Conservation (phyloP, 1,139 yeast genomes). For the Kodamaea alishanica region DNA sequence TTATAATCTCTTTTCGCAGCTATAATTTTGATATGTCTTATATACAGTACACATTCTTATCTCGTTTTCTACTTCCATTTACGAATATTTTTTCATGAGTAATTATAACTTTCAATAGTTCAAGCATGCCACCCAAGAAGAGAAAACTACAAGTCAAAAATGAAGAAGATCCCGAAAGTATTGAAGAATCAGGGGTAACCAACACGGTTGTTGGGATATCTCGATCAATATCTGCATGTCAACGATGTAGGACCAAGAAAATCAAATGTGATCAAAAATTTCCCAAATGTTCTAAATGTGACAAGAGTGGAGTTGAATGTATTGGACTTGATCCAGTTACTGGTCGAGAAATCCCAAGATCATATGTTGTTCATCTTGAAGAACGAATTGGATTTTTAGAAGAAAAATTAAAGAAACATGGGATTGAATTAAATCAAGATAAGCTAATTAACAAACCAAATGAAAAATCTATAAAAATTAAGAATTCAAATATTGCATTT, state of each 20-base stretch:
- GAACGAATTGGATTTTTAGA: conserved; percentile 58
- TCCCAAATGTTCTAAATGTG: conserved; percentile 74
- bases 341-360: conserved; percentile 80
- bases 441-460: not conserved
- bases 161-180: not conserved
- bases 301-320: conserved; percentile 66
- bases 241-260: conserved; percentile 74
- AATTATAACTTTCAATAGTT: not conserved
- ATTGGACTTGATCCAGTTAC: conserved; percentile 85
- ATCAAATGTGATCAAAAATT: conserved; percentile 80
- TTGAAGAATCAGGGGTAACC: not conserved
- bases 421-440: not conserved
- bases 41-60: no score
- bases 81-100: no score
- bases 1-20: no score
- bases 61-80: no score
- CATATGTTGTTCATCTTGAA: conserved; percentile 73
- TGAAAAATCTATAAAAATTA: not conserved
- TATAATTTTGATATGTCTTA: no score
- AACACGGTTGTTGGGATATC: conserved; percentile 29
- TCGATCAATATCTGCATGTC: conserved; percentile 74
- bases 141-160: conserved; percentile 2
- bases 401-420: conserved; percentile 27
- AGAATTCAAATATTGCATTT: conserved; percentile 46
- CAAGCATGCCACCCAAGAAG: conserved; percentile 5